Evolutionary conservation across 202 grass and related monocot species (phyloP).

Genomic region (Bolboschoenoplectus hybrid): DNA sequence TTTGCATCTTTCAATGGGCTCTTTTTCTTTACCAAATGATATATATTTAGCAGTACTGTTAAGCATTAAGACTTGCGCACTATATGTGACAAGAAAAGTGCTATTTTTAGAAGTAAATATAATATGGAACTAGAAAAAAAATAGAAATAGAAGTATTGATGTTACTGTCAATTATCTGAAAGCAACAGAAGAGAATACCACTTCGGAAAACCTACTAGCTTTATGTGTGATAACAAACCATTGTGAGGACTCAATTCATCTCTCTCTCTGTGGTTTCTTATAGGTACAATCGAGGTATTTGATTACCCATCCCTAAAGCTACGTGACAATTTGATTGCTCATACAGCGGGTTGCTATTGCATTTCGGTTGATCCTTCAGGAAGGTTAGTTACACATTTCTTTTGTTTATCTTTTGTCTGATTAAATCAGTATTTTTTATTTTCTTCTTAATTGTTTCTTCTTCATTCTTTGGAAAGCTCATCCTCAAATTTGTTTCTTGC

Average conservation of each 20-base stretch:
- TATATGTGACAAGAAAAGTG: neutral
- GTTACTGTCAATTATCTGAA: constrained; percentile 9
- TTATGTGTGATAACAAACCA: constrained; percentile 17
- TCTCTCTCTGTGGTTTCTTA: constrained; percentile 30
- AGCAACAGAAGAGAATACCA: neutral
- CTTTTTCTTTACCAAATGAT: constrained; percentile 4
- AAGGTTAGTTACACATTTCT: constrained; percentile 50
- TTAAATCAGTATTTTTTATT: neutral
- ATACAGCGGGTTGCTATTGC: constrained; percentile 98
- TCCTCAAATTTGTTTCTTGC: constrained; percentile 19
- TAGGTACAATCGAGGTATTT: constrained; percentile 86
- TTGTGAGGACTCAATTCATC: neutral
- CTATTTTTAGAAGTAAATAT: constrained; percentile 4
- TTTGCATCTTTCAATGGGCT: constrained; percentile 13
- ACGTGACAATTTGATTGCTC: constrained; percentile 82
- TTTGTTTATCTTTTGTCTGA: neutral
- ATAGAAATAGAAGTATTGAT: neutral
- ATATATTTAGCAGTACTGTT: neutral
- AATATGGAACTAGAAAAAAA: neutral
- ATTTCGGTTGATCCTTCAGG: constrained; percentile 94
- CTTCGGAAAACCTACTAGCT: neutral
- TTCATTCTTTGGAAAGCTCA: constrained; percentile 1
- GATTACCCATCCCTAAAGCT: constrained; percentile 72
- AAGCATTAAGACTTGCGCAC: neutral
- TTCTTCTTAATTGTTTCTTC: neutral